Percentiles rank a stretch among this genome's conserved stretches.
These are phyloP conservation scores for Epichloe elymi DNA, from an alignment of 2,329 filamentous ascomycete genomes.

Conservation along the genomic window DNA sequence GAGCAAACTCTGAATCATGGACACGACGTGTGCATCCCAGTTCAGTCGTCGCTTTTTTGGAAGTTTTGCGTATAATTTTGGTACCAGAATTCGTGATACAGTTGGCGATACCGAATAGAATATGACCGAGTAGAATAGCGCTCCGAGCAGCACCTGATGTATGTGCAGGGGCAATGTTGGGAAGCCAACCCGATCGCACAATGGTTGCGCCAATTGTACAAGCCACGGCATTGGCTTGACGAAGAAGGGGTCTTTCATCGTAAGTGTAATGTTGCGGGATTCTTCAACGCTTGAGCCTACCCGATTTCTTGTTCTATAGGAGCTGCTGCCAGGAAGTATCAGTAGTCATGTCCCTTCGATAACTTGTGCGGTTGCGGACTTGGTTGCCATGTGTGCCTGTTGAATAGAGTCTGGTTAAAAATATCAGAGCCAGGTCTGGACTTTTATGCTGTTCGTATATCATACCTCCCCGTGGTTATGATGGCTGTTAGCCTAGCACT, in stretches of 20 bases:
- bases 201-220: constrained; percentile 44
- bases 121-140: constrained; percentile 55
- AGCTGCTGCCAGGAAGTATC: not conserved
- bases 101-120: constrained; percentile 53
- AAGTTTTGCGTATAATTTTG: constrained; percentile 50
- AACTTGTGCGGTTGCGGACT: not conserved
- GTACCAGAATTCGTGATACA: constrained; percentile 49
- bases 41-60: constrained; percentile 52
- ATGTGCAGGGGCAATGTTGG: constrained; percentile 60
- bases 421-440: too few species aligned
- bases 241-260: constrained; percentile 60
- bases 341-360: not conserved
- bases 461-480: too few species aligned
- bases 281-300: not conserved
- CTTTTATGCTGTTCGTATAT: too few species aligned
- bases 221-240: constrained; percentile 47
- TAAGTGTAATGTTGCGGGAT: constrained; percentile 6
- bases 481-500: too few species aligned
- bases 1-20: constrained; percentile 61
- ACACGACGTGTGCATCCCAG: constrained; percentile 80
- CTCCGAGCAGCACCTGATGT: constrained; percentile 60
- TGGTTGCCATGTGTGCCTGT: too few species aligned
- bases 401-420: too few species aligned
- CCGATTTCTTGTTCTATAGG: not conserved
- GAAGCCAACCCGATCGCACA: constrained; percentile 48